Conservation (phyloP, 1,139 yeast species). For the Lodderomyces pseudojiufengensis region DNA sequence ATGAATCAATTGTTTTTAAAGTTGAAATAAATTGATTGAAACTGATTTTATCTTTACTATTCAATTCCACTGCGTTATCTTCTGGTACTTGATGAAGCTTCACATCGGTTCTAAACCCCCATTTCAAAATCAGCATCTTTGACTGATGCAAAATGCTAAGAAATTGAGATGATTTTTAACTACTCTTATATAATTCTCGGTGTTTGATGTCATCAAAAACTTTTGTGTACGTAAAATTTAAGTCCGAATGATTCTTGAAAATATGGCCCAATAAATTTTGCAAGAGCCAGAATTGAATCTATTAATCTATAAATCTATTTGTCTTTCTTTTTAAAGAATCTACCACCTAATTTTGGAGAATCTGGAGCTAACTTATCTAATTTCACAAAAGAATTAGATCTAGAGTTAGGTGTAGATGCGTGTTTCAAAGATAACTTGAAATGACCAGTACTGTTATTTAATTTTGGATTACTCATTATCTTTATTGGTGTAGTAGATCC, state of each 20-base stretch:
- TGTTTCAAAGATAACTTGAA: constrained; percentile 7
- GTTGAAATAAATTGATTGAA: constrained; percentile 24
- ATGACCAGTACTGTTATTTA: constrained; percentile 7
- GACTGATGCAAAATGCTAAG: no score
- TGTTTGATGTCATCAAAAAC: no score
- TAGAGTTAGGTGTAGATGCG: constrained; percentile 9
- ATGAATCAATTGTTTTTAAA: constrained; percentile 25
- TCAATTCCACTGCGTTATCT: constrained; percentile 18
- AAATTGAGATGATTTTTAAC: no score
- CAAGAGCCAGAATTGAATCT: no score
- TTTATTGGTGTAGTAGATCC: constrained; percentile 8
- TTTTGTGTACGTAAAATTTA: no score
- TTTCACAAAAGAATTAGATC: constrained; percentile 7
- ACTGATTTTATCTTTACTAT: constrained; percentile 7
- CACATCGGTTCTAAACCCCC: constrained; percentile 42
- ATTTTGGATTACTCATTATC: constrained; percentile 3
- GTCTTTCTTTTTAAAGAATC: constrained; percentile 1
- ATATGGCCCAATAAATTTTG: no score
- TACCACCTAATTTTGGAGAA: constrained; percentile 1
- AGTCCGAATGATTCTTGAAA: no score
- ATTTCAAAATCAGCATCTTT: constrained; percentile 18
- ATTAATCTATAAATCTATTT: not conserved
- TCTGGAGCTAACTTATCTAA: constrained; percentile 6
- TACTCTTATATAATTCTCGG: no score
- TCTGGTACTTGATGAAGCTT: constrained; percentile 24